Evolutionary conservation across 176 grass and related monocot species (phyloP), one percentile per base, ranked within the genome.

Genomic region (Metroxylon sagu): DNA sequence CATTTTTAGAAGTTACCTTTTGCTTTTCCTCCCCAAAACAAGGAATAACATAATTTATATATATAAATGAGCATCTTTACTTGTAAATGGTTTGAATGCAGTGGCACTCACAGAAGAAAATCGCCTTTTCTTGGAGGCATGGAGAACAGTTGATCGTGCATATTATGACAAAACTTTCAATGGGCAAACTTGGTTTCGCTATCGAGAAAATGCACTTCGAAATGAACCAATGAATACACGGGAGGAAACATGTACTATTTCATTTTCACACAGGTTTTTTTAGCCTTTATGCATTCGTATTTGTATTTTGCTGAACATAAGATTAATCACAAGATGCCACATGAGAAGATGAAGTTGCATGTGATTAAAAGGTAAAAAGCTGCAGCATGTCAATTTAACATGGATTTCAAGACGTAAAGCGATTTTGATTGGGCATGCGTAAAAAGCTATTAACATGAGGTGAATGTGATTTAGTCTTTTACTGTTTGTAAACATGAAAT

Each of bases 91-190:
- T 53, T 82, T 18, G 51, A 14, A 21, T 53, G 82, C 72, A 73
- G 78, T 27, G 26, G 93, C 93, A 5, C 81, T 98, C 28, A 98
- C 93, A 29, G 87, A 98, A 52, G 87, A 98, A 66, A 98, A 98
- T 70, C 74, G 88, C 51, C 79, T 97, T 75, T 97, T 97, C 58
- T 75, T 98, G 67, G 93, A 98, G 70, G 93, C 93, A 60, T 98
- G 93, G 93, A 85, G 81, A 6, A 83, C 84, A 49, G 78, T 98
- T 35, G 93, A 98, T 49, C 84, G 84, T 25, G 84, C 87, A 15
- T 98, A 92, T 64, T 90, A 85, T 56, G 93, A 98, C 59, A 98
- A 98, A 80, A 82, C 81, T 7, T 98, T 98, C 76, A 98, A 98
- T 16, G 84, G 93, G 2, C 93, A 92, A 74, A 92, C 87, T 73